Percentiles rank a stretch among this genome's conserved stretches.
phyloP scores from a whole-genome alignment of 495 filamentous ascomycete genomes.

The Viridothelium virens region DNA sequence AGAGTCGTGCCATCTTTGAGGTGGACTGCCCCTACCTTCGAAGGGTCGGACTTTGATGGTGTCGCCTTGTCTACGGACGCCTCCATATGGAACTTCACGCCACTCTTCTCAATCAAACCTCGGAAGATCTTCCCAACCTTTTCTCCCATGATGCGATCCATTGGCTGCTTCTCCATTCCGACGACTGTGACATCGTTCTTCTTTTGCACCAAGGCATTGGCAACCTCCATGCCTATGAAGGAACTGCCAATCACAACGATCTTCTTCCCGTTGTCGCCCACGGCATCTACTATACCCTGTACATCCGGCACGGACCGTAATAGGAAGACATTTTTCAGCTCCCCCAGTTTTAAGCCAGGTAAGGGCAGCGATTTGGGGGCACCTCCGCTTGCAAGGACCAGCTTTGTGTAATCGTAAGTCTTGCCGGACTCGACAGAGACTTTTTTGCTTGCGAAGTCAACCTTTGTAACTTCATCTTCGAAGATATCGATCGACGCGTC shows the following conservation, averaged over 20 bases:
- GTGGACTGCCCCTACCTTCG: slow-evolving; percentile 67
- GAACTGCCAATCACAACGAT: slow-evolving; percentile 84
- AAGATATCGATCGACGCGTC: slow-evolving; percentile 64
- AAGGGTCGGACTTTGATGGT: slow-evolving; percentile 53
- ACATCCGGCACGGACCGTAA: slow-evolving; percentile 68
- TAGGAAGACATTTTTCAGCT: slow-evolving; percentile 76
- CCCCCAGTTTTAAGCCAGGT: slow-evolving; percentile 64
- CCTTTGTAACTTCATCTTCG: slow-evolving; percentile 61
- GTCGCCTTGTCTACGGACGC: slow-evolving; percentile 75
- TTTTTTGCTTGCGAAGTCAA: slow-evolving; percentile 67
- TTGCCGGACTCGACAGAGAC: slow-evolving; percentile 65
- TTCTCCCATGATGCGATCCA: slow-evolving; percentile 81
- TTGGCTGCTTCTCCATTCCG: slow-evolving; percentile 81
- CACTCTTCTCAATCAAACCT: slow-evolving; percentile 67
- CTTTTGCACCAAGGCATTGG: slow-evolving; percentile 62
- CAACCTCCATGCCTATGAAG: slow-evolving; percentile 96
- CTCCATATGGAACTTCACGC: slow-evolving; percentile 76
- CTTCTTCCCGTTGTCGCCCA: slow-evolving; percentile 78
- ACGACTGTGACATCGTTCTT: slow-evolving; percentile 79
- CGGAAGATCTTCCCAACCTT: slow-evolving; percentile 76
- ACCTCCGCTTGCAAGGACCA: slow-evolving; percentile 83
- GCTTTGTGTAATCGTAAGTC: slow-evolving; percentile 69
- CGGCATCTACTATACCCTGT: slow-evolving; percentile 63
- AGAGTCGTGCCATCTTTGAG: slow-evolving; percentile 83
- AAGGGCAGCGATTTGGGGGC: slow-evolving; percentile 69